These are phyloP conservation scores for Fusarium nelsonii DNA, from an alignment of 2,329 filamentous ascomycete genomes.

Conservation along the genomic window DNA sequence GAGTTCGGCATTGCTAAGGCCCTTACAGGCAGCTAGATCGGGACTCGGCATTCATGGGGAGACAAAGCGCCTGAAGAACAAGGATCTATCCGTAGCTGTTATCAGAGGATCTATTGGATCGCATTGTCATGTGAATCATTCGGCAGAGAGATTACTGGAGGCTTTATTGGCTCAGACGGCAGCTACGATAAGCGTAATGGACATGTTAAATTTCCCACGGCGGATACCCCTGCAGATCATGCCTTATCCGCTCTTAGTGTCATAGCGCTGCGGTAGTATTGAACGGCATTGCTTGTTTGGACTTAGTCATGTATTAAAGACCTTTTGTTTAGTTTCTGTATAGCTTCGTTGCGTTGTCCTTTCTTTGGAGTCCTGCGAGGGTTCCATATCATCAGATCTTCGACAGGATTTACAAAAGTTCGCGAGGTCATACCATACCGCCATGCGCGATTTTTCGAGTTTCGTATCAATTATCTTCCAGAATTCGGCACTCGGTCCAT, in stretches of 20 bases:
- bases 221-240: constrained; percentile 34
- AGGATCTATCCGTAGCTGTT: constrained; percentile 3
- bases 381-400: too few species aligned
- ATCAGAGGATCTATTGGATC: constrained; percentile 11
- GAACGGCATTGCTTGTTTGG: neutral
- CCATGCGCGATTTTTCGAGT: neutral
- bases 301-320: neutral
- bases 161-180: constrained; percentile 9
- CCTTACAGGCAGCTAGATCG: constrained; percentile 25
- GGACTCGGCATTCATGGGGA: constrained; percentile 21
- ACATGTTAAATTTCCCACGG: constrained; percentile 15
- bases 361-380: neutral
- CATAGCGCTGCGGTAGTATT: neutral
- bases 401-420: too few species aligned
- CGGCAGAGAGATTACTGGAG: neutral
- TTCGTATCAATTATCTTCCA: too few species aligned
- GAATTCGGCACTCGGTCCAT: too few species aligned
- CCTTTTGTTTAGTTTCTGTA: constrained; percentile 1
- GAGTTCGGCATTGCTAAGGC: constrained; percentile 34
- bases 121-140: constrained; percentile 3
- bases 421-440: neutral
- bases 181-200: constrained; percentile 33
- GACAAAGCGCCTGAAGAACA: constrained; percentile 2
- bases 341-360: neutral
- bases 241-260: constrained; percentile 15